Base-by-base conservation (phyloP, 345 rosid genomes). In the Gossypium herbaceum region DNA sequence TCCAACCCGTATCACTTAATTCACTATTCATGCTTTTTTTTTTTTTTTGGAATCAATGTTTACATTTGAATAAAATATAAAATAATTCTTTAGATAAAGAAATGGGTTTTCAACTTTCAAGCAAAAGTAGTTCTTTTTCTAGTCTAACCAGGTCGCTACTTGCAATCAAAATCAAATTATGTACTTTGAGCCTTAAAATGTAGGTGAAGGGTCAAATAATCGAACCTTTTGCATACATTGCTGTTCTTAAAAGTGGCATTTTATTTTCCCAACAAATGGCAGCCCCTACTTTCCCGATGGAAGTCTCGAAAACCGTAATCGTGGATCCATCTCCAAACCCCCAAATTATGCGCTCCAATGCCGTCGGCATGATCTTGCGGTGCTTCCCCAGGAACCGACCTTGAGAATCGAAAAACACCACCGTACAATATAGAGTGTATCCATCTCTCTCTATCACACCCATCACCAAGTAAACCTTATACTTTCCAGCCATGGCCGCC, bases 251-350 rank as follows among this genome's bases (percentile, higher is more conserved):
- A 74, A 94, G 91, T 12, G 98, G 98, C 98, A 94, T 94, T 82
- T 88, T 86, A 75, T 92, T 94, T 71, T 94, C 97, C 97, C 97
- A 94, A 79, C 97, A 94, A 73, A 94, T 87, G 51, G 95, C 97
- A 65, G 95, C 97, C 24, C 97, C 97, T 0, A 94, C 88, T 81
- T 92, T 94, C 11, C 97, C 97, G 43, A 92, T 74, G 2, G 94
- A 88, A 24, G 97, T 90, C 47, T 91, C 92, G 45, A 91, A 86
- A 67, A 94, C 96, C 7, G 96, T 94, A 68, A 94, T 88, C 3
- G 94, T 94, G 1, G 95, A 94, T 55, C 98, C 97, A 81, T 94
- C 98, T 45, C 97, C 97, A 24, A 92, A 92, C 24, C 98, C 98
- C 98, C 97, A 94, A 22, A 94, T 87, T 27, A 92, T 84, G 58